Evolutionary conservation across 1,284 basidiomycete species (phyloP).

Genomic region (Malassezia dermatis): DNA sequence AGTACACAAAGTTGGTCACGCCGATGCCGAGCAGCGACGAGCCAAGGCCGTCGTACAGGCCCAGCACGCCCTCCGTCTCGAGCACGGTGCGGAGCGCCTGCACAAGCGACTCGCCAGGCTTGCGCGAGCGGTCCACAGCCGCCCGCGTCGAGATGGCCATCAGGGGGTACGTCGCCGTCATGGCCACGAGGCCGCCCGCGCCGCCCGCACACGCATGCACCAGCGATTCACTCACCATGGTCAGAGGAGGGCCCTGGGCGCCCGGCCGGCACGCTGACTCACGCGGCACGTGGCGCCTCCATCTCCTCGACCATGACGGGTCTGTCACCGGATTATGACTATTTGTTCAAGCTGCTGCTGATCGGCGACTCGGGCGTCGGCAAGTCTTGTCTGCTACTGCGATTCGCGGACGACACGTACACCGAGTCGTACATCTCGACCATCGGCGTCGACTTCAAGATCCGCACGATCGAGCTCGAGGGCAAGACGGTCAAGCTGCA

Average conservation of each 20-base stretch:
- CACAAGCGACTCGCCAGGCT: conserved; percentile 53
- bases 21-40: conserved; percentile 83
- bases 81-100: conserved; percentile 61
- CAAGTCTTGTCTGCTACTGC: conserved; percentile 56
- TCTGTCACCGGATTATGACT: conserved; percentile 45
- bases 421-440: conserved; percentile 51
- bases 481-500: conserved; percentile 99
- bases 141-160: conserved; percentile 85
- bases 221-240: conserved; percentile 57
- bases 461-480: conserved; percentile 97
- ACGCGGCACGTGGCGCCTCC: not conserved
- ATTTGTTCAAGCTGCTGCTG: conserved; percentile 49
- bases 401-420: conserved; percentile 52
- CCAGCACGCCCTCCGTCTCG: conserved; percentile 70
- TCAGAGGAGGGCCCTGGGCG: not conserved
- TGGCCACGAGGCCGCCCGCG: conserved; percentile 66
- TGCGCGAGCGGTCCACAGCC: conserved; percentile 73
- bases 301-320: conserved; percentile 25
- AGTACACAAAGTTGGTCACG: conserved; percentile 68
- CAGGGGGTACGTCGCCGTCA: conserved; percentile 55
- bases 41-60: conserved; percentile 76
- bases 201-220: conserved; percentile 85
- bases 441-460: conserved; percentile 83
- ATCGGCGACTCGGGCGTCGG: conserved; percentile 83
- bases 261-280: conserved; percentile 2